phyloP scores from a whole-genome alignment of 2,329 filamentous ascomycete species.

The Setomelanomma holmii region DNA sequence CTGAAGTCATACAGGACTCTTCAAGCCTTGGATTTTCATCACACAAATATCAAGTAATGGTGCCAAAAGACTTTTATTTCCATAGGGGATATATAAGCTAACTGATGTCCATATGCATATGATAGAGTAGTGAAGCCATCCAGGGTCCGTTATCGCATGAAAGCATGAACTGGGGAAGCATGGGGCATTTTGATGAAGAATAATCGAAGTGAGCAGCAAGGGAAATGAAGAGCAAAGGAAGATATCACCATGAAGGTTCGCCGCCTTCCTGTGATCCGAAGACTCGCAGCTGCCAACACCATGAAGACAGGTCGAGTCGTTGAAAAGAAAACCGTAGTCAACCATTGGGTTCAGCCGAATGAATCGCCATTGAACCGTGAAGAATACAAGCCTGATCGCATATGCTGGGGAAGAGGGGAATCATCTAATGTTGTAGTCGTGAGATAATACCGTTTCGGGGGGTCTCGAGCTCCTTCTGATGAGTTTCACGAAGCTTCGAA shows the following conservation, averaged over 20 bases:
- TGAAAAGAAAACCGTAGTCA: not conserved
- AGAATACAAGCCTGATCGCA: not conserved
- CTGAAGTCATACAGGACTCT: too few species aligned
- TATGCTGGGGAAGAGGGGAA: not conserved
- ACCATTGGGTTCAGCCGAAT: not conserved
- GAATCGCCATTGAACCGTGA: not conserved
- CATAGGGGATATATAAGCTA: not conserved
- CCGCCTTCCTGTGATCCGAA: too few species aligned
- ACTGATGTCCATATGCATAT: not conserved
- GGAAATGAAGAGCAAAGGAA: not conserved
- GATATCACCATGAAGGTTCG: too few species aligned
- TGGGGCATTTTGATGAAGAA: not conserved
- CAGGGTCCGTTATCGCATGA: not conserved
- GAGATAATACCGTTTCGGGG: not conserved
- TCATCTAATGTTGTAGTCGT: not conserved
- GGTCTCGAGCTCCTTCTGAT: too few species aligned
- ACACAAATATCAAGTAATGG: not conserved
- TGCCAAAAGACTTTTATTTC: conserved; percentile 23
- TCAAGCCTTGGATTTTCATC: not conserved
- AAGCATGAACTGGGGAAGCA: not conserved
- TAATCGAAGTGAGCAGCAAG: not conserved
- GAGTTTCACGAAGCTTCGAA: too few species aligned
- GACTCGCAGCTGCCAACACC: not conserved
- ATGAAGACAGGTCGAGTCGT: too few species aligned
- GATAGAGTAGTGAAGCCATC: not conserved